phyloP scores from a whole-genome alignment of 2,329 filamentous ascomycete genomes.

The Penicillium thymicola region DNA sequence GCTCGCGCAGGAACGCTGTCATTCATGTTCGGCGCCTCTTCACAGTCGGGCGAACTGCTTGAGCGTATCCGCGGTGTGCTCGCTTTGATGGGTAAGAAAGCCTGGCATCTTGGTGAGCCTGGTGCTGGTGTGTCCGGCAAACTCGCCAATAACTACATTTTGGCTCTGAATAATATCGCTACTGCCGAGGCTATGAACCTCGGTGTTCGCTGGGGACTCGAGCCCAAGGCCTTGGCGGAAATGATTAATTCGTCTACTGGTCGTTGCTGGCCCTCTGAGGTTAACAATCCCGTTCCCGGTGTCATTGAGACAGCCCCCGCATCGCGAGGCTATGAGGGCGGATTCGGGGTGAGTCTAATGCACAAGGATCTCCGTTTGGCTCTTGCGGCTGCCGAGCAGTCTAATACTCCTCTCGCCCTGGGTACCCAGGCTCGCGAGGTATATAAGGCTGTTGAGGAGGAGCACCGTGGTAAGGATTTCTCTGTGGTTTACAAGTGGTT shows the following conservation, averaged over 20 bases:
- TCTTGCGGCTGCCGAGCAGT: conserved; percentile 67
- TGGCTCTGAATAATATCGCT: conserved; percentile 86
- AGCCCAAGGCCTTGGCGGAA: conserved; percentile 67
- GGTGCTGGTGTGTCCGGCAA: conserved; percentile 87
- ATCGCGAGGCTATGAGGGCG: conserved; percentile 69
- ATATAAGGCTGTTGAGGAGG: conserved; percentile 63
- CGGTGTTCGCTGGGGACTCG: conserved; percentile 60
- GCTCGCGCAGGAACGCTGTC: conserved; percentile 83
- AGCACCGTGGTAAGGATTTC: conserved; percentile 70
- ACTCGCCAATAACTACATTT: conserved; percentile 93
- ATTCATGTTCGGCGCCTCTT: conserved; percentile 84
- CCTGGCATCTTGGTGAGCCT: conserved; percentile 80
- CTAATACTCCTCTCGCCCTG: conserved; percentile 63
- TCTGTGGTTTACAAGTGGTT: conserved; percentile 76
- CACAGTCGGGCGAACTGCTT: conserved; percentile 50
- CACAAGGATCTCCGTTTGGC: conserved; percentile 74
- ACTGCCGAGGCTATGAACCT: conserved; percentile 66
- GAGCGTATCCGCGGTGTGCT: conserved; percentile 66
- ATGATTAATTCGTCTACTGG: conserved; percentile 94
- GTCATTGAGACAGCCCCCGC: conserved; percentile 76
- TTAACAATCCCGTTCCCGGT: conserved; percentile 91
- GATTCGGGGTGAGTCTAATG: conserved; percentile 76
- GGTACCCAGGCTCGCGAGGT: conserved; percentile 62
- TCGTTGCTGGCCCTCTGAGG: conserved; percentile 91
- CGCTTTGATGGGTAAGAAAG: conserved; percentile 77